Base-by-base conservation (phyloP, 352 stramenopile species). In the Phytopythium vexans region DNA sequence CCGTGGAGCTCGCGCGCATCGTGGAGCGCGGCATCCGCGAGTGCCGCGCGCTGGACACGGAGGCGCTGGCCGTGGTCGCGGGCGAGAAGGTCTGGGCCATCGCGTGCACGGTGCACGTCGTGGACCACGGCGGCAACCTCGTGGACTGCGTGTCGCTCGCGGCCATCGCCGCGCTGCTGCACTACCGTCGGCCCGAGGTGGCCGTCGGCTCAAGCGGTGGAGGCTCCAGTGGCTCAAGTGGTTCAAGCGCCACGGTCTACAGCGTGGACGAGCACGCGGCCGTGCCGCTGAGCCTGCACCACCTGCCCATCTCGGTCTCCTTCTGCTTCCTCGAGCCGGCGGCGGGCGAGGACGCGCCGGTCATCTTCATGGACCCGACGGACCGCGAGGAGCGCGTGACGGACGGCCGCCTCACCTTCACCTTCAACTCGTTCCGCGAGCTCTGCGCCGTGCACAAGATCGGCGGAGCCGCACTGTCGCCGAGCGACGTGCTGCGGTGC, bases 281-380 rank as follows among this genome's bases (percentile, higher is more conserved):
- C 50, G 81, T 97, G 36, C 91, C 94, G 16, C 68, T 98, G 33
- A 96, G 90, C 60, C 73, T 98, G 53, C 94, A 98, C 76, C 95
- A 98, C 74, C 92, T 96, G 36, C 95, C 95, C n/a, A 81, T 98
- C 41, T 97, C 88, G 21, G 86, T 98, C 48, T 97, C 91, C n/a
- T 98, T 98, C 52, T 85, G 80, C 67, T 89, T 92, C 37, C 51
- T 92, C 21, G 64, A 88, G 52, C 54, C 61, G 35, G 27, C 45
- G 58, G 46, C 49, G n/a, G 65, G 48, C 3, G 56, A 75, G 34
- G 54, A 48, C 31, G 62, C 72, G 40, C 74, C 75, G 12, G 64
- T 95, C 15, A 77, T 93, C 32, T 89, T 95, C 44, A 82, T 97
- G 58, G 91, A 97, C 63, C 90, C 90, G 14, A 95, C 82, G 6